These are phyloP conservation scores for Rhododendron molle DNA, from an alignment of 148 eudicot genomes.

Conservation along the genomic window DNA sequence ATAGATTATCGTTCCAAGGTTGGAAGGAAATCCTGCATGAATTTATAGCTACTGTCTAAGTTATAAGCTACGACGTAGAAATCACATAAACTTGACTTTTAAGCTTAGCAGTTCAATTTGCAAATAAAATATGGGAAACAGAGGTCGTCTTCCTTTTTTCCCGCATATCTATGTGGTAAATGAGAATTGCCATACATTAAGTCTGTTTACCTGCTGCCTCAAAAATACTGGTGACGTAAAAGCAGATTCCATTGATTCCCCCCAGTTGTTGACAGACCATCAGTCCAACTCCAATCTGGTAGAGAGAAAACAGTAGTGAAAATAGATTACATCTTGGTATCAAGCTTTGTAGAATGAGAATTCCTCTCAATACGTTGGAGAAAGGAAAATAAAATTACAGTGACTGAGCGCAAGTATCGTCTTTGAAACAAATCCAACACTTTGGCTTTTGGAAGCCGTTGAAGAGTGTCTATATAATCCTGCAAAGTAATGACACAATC, in stretches of 20 bases:
- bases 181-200: background rate
- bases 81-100: background rate
- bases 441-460: conserved; percentile 65
- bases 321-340: background rate
- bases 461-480: conserved; percentile 63
- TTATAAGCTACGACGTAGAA: background rate
- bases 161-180: background rate
- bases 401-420: conserved; percentile 63
- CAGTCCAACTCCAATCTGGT: conserved; percentile 78
- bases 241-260: conserved; percentile 87
- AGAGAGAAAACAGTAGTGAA: background rate
- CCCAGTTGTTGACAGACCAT: conserved; percentile 93
- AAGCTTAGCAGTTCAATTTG: background rate
- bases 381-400: conserved; percentile 32
- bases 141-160: background rate
- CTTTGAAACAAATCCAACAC: conserved; percentile 70
- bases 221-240: conserved; percentile 74
- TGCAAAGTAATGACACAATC: conserved; percentile 21
- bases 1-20: conserved; percentile 64
- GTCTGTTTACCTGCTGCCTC: conserved; percentile 61
- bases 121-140: background rate
- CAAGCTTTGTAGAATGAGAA: background rate
- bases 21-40: conserved; percentile 62
- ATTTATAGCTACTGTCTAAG: background rate
- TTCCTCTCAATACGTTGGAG: background rate